Percentiles rank a stretch among this genome's conserved stretches.
These are phyloP conservation scores for Penicillium paradoxum DNA, from an alignment of 495 filamentous ascomycete species.

Conservation along the genomic window DNA sequence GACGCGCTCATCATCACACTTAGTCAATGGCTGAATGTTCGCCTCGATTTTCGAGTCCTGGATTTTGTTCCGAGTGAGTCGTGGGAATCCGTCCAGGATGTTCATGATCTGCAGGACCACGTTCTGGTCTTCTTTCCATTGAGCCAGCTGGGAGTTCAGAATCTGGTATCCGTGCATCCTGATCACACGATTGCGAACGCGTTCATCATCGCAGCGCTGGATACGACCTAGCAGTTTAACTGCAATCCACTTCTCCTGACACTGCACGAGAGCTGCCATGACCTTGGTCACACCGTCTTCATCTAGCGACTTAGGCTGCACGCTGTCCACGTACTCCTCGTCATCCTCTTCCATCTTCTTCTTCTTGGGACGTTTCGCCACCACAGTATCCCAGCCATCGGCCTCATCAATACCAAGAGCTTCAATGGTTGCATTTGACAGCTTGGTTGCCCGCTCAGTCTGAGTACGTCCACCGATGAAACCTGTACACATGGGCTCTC, in stretches of 20 bases:
- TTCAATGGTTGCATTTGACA: slow-evolving; percentile 86
- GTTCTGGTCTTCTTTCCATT: slow-evolving; percentile 84
- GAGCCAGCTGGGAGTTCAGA: slow-evolving; percentile 74
- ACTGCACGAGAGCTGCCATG: slow-evolving; percentile 98
- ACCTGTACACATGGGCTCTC: slow-evolving; percentile 88
- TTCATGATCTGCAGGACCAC: slow-evolving; percentile 84
- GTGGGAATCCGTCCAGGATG: slow-evolving; percentile 82
- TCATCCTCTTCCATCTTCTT: slow-evolving; percentile 94
- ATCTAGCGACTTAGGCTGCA: slow-evolving; percentile 76
- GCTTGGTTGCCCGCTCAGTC: slow-evolving; percentile 89
- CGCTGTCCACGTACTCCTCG: slow-evolving; percentile 91
- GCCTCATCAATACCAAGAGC: slow-evolving; percentile 93
- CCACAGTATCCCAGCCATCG: slow-evolving; percentile 84
- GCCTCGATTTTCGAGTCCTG: slow-evolving; percentile 92
- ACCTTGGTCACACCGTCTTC: slow-evolving; percentile 92
- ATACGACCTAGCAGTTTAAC: slow-evolving; percentile 91
- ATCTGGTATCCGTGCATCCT: slow-evolving; percentile 98
- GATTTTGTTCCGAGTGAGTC: slow-evolving; percentile 95
- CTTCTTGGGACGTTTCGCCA: slow-evolving; percentile 83
- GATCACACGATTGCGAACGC: slow-evolving; percentile 81
- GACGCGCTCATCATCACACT: slow-evolving; percentile 68
- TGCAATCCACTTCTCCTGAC: slow-evolving; percentile 98
- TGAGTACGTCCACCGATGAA: slow-evolving; percentile 98
- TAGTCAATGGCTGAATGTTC: slow-evolving; percentile 65
- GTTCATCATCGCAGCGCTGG: slow-evolving; percentile 83